phyloP scores from a whole-genome alignment of 768 basidiomycete genomes.

The Boletus edulis region DNA sequence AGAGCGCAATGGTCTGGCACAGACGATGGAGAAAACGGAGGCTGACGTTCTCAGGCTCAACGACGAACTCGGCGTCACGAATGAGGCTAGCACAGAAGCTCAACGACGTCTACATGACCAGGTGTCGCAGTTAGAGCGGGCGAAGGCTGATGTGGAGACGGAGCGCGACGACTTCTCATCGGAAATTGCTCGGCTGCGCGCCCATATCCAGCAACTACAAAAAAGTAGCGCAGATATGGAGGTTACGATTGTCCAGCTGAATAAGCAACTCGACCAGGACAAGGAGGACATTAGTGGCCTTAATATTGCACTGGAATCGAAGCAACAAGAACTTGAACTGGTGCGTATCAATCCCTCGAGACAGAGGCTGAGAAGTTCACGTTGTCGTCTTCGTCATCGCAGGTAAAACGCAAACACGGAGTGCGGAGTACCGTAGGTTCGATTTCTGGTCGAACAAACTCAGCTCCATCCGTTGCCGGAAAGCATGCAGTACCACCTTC shows the following conservation, averaged over 20 bases:
- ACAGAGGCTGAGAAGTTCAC: neutral
- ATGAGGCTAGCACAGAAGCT: constrained; percentile 36
- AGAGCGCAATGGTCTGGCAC: constrained; percentile 22
- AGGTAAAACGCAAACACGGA: constrained; percentile 66
- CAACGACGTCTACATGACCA: constrained; percentile 28
- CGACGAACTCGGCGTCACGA: constrained; percentile 43
- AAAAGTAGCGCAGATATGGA: constrained; percentile 85
- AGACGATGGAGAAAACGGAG: constrained; percentile 39
- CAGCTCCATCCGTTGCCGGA: constrained; percentile 20
- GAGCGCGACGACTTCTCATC: constrained; percentile 30
- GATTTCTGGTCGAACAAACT: constrained; percentile 55
- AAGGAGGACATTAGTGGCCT: constrained; percentile 80
- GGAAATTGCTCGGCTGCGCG: constrained; percentile 58
- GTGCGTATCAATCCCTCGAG: constrained; percentile 43
- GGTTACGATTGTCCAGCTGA: constrained; percentile 69
- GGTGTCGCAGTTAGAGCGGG: constrained; percentile 8
- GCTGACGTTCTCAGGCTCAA: constrained; percentile 34
- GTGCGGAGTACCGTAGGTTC: constrained; percentile 54
- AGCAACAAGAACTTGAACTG: constrained; percentile 91
- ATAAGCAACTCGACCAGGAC: constrained; percentile 61
- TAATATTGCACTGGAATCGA: constrained; percentile 90
- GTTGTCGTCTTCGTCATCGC: constrained; percentile 1
- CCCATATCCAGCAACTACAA: constrained; percentile 67
- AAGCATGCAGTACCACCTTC: constrained; percentile 50
- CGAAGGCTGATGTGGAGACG: constrained; percentile 61